Base-by-base conservation (phyloP, 2,329 filamentous ascomycete species). In the Fusarium nanum region DNA sequence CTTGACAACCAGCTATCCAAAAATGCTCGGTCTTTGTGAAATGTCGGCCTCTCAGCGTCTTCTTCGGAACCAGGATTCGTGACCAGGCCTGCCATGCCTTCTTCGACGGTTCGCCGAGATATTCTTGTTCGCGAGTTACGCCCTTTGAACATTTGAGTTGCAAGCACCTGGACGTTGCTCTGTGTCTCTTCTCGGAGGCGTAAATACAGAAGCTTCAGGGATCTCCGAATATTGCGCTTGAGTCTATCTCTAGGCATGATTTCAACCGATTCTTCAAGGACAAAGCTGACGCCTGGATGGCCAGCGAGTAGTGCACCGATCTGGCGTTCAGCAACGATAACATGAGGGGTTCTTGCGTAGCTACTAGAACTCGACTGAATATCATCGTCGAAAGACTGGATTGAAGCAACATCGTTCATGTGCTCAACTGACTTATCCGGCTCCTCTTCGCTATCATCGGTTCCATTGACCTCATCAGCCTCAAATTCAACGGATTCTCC, bases 131-230 rank as follows among this genome's bases (percentile, higher is more conserved):
- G 34, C 20, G 56, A 60, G 13, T 32, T 22, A 20, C 56, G 32
- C 7, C 56, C 41, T 7, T 46, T 60, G 3, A 60, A 32, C 25
- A 60, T 60, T 25, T 32, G 23, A 13, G 56, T 41, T 30, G 56
- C 25, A 9, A 56, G 50, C 4, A 47, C 18, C 11, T 60, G 30
- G 10, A 25, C 28, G 10, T 60, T 5, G 18, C 18, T 37, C 41
- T 47, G n/a, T 4, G 41, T 9, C 3, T 56, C 9, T 18, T 60
- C 52, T 56, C 30, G 46, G 6, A 60, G 41, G 16, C 40, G 16
- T 14, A 60, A 16, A 20, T 60, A 56, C 16, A 60, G n/a, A 28
- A 47, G 50, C 41, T 60, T 60, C 16, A 60, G 50, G 6, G 50
- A 41, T 12, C 50, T 60, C 5, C 56, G 50, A 20, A 56, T 25